Evolutionary conservation across 139 green algal genomes (phyloP).

Genomic region (Nannochloris sp.): DNA sequence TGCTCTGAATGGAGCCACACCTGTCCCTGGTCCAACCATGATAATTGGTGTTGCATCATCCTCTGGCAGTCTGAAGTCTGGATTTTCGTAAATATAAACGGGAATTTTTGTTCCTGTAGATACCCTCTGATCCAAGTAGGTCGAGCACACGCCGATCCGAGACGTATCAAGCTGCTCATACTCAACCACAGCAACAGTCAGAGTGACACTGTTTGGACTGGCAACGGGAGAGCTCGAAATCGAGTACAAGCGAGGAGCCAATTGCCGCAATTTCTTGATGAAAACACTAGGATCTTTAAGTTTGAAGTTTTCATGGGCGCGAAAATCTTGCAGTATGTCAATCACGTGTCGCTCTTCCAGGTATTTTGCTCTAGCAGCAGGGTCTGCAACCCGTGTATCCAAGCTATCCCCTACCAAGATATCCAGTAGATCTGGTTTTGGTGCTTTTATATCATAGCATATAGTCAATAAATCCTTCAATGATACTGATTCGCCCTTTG

Average conservation of each 20-base stretch:
- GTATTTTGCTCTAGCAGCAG: background rate
- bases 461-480: constrained; percentile 47
- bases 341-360: constrained; percentile 2
- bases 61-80: constrained; percentile 73
- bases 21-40: constrained; percentile 88
- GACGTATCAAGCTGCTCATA: constrained; percentile 42
- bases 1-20: constrained; percentile 77
- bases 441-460: constrained; percentile 73
- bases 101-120: constrained; percentile 37
- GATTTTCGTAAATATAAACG: constrained; percentile 73
- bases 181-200: constrained; percentile 60
- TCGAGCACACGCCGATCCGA: constrained; percentile 69
- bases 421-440: constrained; percentile 50
- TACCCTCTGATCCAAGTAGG: constrained; percentile 42
- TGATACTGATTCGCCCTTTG: constrained; percentile 14
- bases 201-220: constrained; percentile 17
- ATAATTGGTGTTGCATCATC: constrained; percentile 61
- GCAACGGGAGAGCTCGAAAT: constrained; percentile 57
- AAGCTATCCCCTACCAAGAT: constrained; percentile 14
- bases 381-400: background rate
- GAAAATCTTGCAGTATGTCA: constrained; percentile 65
- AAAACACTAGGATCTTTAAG: constrained; percentile 2
- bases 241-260: constrained; percentile 82
- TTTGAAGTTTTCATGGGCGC: background rate
- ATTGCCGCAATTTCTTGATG: constrained; percentile 48